A percentile compares a stretch with the other conserved stretches of the same genome.
Evolutionary conservation across 2,329 filamentous ascomycete species (phyloP).

Genomic region (Fusarium longipes): DNA sequence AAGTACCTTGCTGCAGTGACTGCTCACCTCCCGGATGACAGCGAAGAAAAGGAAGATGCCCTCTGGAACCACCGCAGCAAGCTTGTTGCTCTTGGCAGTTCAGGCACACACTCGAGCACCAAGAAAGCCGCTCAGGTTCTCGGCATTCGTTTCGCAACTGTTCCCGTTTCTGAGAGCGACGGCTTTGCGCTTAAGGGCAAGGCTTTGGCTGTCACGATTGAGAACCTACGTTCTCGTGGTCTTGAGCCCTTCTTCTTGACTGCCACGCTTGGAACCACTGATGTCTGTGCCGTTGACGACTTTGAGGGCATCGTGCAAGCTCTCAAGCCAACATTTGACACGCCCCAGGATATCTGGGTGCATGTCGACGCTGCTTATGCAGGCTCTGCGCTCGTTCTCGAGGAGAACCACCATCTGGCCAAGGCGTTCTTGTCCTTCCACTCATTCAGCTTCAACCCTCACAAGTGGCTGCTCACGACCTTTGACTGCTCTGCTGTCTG

Average conservation of each 20-base stretch:
- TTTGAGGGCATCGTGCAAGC: constrained; percentile 73
- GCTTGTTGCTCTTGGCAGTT: constrained; percentile 83
- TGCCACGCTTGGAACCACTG: constrained; percentile 85
- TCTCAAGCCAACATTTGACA: constrained; percentile 50
- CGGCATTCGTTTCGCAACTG: constrained; percentile 81
- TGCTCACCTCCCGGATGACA: constrained; percentile 58
- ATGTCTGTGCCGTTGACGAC: constrained; percentile 88
- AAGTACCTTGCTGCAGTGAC: constrained; percentile 74
- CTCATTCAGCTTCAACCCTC: constrained; percentile 94
- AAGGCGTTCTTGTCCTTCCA: constrained; percentile 75
- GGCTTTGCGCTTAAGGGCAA: constrained; percentile 77
- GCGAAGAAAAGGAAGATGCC: constrained; percentile 75
- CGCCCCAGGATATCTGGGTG: constrained; percentile 77
- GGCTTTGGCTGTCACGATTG: constrained; percentile 70
- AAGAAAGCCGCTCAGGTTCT: constrained; percentile 89
- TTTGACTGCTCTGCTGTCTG: constrained; percentile 88
- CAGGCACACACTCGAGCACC: constrained; percentile 83
- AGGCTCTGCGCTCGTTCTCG: constrained; percentile 83
- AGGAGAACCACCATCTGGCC: constrained; percentile 80
- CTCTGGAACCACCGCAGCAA: constrained; percentile 64
- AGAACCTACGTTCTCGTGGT: constrained; percentile 73
- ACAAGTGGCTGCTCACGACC: constrained; percentile 96
- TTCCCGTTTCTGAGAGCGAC: constrained; percentile 71
- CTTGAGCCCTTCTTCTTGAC: constrained; percentile 90
- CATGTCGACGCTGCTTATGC: constrained; percentile 96